phyloP scores from a whole-genome alignment of 345 rosid genomes.

The Brassica nigra region DNA sequence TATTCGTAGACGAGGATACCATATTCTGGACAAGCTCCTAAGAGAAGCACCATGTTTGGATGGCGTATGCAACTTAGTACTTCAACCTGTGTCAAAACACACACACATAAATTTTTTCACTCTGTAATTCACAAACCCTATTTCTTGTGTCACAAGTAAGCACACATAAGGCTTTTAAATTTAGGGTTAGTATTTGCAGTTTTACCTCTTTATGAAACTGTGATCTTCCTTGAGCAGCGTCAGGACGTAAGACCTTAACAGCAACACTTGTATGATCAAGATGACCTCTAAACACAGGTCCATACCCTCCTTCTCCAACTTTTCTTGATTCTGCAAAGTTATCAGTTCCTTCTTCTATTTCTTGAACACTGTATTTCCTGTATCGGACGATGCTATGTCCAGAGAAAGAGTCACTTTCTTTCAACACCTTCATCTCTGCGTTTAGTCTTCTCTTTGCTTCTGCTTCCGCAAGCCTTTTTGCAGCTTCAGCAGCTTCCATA shows the following conservation, averaged over 20 bases:
- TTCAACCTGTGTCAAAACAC: not conserved
- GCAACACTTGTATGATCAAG: conserved; percentile 1
- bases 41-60: not conserved
- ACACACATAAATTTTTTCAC: not conserved
- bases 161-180: too few species aligned
- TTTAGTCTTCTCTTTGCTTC: conserved; percentile 3
- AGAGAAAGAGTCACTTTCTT: not conserved
- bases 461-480: not conserved
- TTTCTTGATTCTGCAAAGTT: not conserved
- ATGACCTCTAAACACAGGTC: not conserved
- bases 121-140: too few species aligned
- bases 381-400: not conserved
- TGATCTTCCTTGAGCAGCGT: conserved; percentile 2
- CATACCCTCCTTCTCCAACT: conserved; percentile 2
- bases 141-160: not conserved
- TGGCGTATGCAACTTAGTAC: not conserved
- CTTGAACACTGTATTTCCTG: not conserved
- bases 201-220: conserved; percentile 1
- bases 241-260: not conserved
- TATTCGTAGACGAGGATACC: not conserved
- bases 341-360: not conserved
- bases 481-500: not conserved
- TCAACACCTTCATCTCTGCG: not conserved
- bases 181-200: too few species aligned
- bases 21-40: not conserved